Evolutionary conservation across 495 filamentous ascomycete genomes (phyloP), one percentile per base, ranked within the genome.

Genomic region (Lentithecium fluviatile): DNA sequence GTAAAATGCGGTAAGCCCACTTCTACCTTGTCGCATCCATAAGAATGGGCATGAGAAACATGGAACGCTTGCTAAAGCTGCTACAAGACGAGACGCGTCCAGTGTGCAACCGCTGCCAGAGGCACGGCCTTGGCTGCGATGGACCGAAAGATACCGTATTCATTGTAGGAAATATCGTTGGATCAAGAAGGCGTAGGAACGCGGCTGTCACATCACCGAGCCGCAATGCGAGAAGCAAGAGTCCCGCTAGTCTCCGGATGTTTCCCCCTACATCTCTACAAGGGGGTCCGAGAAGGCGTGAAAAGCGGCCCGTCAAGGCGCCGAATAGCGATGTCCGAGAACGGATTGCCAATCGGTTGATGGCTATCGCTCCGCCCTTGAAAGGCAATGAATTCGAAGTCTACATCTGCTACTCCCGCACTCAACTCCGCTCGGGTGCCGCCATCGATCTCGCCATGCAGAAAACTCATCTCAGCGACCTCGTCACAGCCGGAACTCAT

Each of bases 1-100:
- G 45, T 58, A 45, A 58, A 58, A 42, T 58, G 55, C 45, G 55
- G 55, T 58, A 50, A 50, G 55, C 23, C 13, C 13, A 34, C 5
- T 49, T 15, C 43, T 6, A 10, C 7, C 8, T 11, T 46, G 21
- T 46, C 12, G 7, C 36, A 12, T 20, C 19, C 19, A n/a, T n/a
- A n/a, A n/a, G n/a, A 11, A n/a, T 34, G 12, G 26, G 17, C n/a
- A 2, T 6, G 43, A 54, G 2, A 21, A 2, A 49, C 6, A 58
- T 23, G n/a, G n/a, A n/a, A 23, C 8, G 2, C 26, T n/a, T 53
- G n/a, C 29, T 50, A 34, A 58, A 2, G 6, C 24, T 52, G 2
- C n/a, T 36, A 3, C 2, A 25, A 58, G 55, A 58, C 23, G 43
- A 58, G 29, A 32, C 15, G 2, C 55, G 45, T 34, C 55, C 55